A percentile compares a stretch with the other conserved stretches of the same genome.
Evolutionary conservation across 163 green algal species (phyloP).

Genomic region (Trebouxia gelatinosa): DNA sequence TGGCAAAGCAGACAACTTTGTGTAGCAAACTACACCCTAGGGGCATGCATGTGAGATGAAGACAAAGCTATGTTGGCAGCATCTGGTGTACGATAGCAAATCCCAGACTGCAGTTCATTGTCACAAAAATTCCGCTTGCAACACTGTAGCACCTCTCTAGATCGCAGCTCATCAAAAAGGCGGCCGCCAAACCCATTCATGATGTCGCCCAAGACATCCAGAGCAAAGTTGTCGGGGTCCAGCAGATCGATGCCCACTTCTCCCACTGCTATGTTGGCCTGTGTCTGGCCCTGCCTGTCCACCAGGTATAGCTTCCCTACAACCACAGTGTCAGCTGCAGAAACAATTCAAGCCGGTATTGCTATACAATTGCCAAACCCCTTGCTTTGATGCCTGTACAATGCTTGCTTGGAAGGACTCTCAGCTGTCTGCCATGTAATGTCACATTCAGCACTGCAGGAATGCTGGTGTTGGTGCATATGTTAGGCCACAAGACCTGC

Average conservation of each 20-base stretch:
- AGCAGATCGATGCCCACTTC: constrained; percentile 70
- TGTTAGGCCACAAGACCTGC: too few relatives aligned
- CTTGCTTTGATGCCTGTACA: neutral
- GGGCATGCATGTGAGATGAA: too few relatives aligned
- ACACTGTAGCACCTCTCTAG: constrained; percentile 53
- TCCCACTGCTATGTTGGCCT: constrained; percentile 63
- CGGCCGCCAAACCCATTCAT: constrained; percentile 87
- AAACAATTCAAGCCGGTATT: neutral
- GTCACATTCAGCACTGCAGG: neutral
- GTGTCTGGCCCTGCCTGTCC: constrained; percentile 60
- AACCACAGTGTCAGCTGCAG: neutral
- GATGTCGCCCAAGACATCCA: constrained; percentile 74
- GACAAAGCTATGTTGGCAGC: too few relatives aligned
- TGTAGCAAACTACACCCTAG: too few relatives aligned
- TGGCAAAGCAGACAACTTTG: too few relatives aligned
- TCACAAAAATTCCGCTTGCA: too few relatives aligned
- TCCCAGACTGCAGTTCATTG: too few relatives aligned
- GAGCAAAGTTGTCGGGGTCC: constrained; percentile 68
- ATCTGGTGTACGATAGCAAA: too few relatives aligned
- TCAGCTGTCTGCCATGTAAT: neutral
- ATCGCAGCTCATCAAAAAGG: constrained; percentile 85
- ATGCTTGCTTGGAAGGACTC: neutral
- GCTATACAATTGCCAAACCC: neutral
- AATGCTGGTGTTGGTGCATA: neutral
- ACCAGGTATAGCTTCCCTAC: constrained; percentile 64